phyloP scores from a whole-genome alignment of 371 early-diverging fungal genomes.

The Syncephalastrum racemosum region DNA sequence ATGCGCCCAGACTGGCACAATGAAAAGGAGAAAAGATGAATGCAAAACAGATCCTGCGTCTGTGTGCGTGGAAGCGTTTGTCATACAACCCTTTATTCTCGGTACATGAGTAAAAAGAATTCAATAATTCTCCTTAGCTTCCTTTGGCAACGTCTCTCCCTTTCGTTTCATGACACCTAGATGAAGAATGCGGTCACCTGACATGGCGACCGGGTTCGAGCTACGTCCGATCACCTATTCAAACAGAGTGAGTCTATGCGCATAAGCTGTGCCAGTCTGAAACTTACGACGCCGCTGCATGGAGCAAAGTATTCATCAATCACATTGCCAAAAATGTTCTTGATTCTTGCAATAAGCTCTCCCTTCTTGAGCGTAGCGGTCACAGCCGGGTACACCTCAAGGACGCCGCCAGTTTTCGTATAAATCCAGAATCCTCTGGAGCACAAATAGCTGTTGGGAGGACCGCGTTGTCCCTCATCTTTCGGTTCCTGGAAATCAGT shows the following conservation, averaged over 20 bases:
- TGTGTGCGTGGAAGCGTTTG: too few relatives aligned
- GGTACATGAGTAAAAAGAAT: too few relatives aligned
- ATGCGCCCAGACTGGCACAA: too few relatives aligned
- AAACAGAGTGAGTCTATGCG: background rate
- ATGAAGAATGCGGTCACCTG: slow-evolving; percentile 79
- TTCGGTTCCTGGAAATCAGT: slow-evolving; percentile 8
- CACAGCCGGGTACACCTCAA: slow-evolving; percentile 84
- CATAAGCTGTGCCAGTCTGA: slow-evolving; percentile 25
- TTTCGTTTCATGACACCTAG: slow-evolving; percentile 72
- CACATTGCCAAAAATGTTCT: slow-evolving; percentile 91
- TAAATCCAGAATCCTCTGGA: slow-evolving; percentile 46
- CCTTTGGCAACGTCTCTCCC: slow-evolving; percentile 46
- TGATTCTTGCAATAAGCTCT: slow-evolving; percentile 85
- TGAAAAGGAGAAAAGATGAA: too few relatives aligned
- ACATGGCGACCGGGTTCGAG: slow-evolving; percentile 78
- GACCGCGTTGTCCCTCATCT: slow-evolving; percentile 13
- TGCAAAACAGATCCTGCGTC: too few relatives aligned
- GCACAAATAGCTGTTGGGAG: slow-evolving; percentile 23
- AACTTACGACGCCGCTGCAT: slow-evolving; percentile 77
- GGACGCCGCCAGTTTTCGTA: slow-evolving; percentile 69
- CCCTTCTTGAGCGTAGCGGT: slow-evolving; percentile 86
- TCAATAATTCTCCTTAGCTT: slow-evolving; percentile 64
- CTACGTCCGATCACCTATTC: slow-evolving; percentile 45
- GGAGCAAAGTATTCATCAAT: slow-evolving; percentile 88
- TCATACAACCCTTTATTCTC: too few relatives aligned